Evolutionary conservation across 1,139 yeast species (phyloP), one percentile per base, ranked within the genome.

Genomic region (Debaryomyces psychrophilus): DNA sequence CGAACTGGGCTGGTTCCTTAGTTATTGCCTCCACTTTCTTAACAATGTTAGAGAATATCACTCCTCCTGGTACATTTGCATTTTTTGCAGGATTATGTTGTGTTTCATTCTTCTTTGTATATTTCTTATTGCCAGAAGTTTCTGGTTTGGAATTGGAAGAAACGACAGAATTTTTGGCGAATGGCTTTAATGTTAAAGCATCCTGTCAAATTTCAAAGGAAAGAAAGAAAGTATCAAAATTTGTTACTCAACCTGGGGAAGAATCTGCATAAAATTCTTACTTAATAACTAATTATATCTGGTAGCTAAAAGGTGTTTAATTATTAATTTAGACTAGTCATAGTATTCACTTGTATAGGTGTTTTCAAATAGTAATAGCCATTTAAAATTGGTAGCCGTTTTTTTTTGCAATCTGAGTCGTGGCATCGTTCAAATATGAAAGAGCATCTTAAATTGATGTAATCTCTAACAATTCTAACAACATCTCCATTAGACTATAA

Each of bases 1-100:
- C 93, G 38, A 93, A 93, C 72, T 93, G 99, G 99, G 83, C 90
- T 11, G 98, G 98, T 44, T 90, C 97, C 25, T 74, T 93, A 59
- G 87, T 90, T 36, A 88, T 92, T 62, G 89, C 97, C 1, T 81
- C 96, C 3, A 88, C 97, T 0, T 92, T 90, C 69, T 77, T 93
- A 64, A 90, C 98, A 25, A 92, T 92, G 98, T 79, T 92, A 73
- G 82, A 87, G 64, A 87, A 83, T 54, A 90, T 92, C 54, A 90
- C 98, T 1, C 97, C 98, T 34, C 83, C 96, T 0, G 98, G 98
- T 31, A 92, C 99, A 0, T 93, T 92, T 68, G 81, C 92, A 7
- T 81, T 92, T 55, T 92, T 89, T 64, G 97, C 96, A 1, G 96
- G 83, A 1, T 77, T 92, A 48, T 84, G 95, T 61, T 71, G 79